Evolutionary conservation across 805 yeast species (phyloP), one percentile per base, ranked within the genome.

Genomic region (Starmerella riodocensis): DNA sequence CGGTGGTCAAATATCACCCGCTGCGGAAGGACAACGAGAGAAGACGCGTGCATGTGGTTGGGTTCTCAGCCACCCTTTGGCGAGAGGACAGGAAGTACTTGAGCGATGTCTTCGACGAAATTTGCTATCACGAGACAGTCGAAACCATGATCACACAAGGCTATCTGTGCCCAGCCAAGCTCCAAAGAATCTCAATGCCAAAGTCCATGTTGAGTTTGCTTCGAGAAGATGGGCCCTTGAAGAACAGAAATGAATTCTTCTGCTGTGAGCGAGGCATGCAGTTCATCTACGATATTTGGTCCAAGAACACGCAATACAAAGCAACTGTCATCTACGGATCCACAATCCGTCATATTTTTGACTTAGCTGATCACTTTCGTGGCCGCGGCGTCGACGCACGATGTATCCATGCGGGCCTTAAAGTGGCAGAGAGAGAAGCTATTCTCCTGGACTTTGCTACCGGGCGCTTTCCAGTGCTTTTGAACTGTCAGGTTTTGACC

Each of bases 401-500:
- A 36, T 73, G 67, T 45, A 81, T 85, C 0, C 74, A 85, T 0
- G 81, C 91, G 0, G 65, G 63, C 12, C 81, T 94, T 1, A 63
- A 64, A 4, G 58, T 62, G 16, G 53, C 55, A 5, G 74, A 69
- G 29, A 63, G 96, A 29, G 67, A 61, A 13, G 52, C 56, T 2
- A 64, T 74, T 0, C 58, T 85, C 2, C 57, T 62, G 5, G 76
- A 70, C 26, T 88, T 86, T 54, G 69, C 66, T 44, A 49, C 59
- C 0, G 85, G 91, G 0, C 54, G 66, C 13, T 65, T 82, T 16
- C 73, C 77, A 4, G 93, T 88, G 0, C 59, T 86, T 23, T 69
- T 91, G 61, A 88, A 88, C 53, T 91, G 94, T 55, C 83, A 80
- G 14, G 82, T 86, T 5, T 78, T 88, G 50, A 86, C 94, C 0